These are phyloP conservation scores for Cytospora schulzeri DNA, from an alignment of 2,329 filamentous ascomycete species.

Conservation along the genomic window DNA sequence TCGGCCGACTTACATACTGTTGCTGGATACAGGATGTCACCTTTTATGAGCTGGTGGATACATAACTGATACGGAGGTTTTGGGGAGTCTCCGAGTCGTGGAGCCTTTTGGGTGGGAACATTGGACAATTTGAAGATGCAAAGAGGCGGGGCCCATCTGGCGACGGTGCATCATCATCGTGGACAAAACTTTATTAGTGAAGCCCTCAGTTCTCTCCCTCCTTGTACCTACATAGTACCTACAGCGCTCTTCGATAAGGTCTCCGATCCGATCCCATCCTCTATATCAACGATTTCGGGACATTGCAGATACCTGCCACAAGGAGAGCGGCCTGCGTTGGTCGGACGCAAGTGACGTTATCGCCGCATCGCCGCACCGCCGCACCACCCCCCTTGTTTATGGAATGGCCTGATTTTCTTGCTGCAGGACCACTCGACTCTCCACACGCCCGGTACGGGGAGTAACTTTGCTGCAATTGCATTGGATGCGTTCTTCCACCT, in stretches of 20 bases:
- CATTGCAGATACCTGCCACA: conserved; percentile 4
- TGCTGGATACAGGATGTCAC: background rate
- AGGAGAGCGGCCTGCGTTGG: background rate
- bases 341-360: conserved; percentile 17
- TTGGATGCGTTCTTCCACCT: background rate
- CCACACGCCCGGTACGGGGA: background rate
- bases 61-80: background rate
- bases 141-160: background rate
- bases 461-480: background rate
- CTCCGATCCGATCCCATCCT: background rate
- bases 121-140: conserved; percentile 1
- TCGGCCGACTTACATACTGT: background rate
- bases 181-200: background rate
- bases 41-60: background rate
- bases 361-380: too few relatives aligned
- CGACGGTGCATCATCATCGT: background rate
- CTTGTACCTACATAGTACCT: background rate
- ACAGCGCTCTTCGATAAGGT: background rate
- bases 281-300: background rate
- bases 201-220: background rate
- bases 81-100: background rate
- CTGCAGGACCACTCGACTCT: background rate
- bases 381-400: background rate
- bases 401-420: background rate
- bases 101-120: background rate